A percentile compares a stretch with the other conserved stretches of the same genome.
Evolutionary conservation across 2,329 filamentous ascomycete species (phyloP).

Genomic region (Zymoseptoria pseudotritici): DNA sequence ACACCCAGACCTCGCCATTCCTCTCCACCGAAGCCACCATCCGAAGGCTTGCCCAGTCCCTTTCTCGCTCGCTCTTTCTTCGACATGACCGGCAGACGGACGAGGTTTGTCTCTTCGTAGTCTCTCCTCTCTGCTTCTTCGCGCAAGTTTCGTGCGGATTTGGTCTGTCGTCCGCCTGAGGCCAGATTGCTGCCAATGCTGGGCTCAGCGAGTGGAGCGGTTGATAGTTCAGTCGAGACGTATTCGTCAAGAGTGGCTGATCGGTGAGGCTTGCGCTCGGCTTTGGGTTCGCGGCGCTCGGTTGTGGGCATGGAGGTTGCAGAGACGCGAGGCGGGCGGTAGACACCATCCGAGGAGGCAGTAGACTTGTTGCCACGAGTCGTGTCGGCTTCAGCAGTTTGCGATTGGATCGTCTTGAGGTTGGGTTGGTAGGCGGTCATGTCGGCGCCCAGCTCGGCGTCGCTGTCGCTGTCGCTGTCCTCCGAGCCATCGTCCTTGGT

Average conservation of each 20-base stretch:
- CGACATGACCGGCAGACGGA: slow-evolving; percentile 73
- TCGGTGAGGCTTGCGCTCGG: slow-evolving; percentile 57
- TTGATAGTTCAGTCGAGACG: slow-evolving; percentile 73
- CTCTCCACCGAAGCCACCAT: slow-evolving; percentile 74
- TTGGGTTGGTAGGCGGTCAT: slow-evolving; percentile 59
- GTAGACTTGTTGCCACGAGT: slow-evolving; percentile 29
- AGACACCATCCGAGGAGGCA: slow-evolving; percentile 56
- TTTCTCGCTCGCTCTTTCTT: slow-evolving; percentile 75
- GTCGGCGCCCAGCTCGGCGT: slow-evolving; percentile 40
- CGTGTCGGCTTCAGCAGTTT: slow-evolving; percentile 22
- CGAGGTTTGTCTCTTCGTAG: slow-evolving; percentile 91
- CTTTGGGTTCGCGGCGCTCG: slow-evolving; percentile 52
- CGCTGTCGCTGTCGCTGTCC: slow-evolving; percentile 35
- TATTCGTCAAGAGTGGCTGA: slow-evolving; percentile 90
- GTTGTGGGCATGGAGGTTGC: slow-evolving; percentile 63
- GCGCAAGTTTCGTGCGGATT: slow-evolving; percentile 67
- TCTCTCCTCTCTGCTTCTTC: slow-evolving; percentile 70
- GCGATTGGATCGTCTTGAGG: slow-evolving; percentile 40
- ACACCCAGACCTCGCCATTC: slow-evolving; percentile 84
- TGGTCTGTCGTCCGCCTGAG: slow-evolving; percentile 68
- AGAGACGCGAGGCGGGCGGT: slow-evolving; percentile 80
- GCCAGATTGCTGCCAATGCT: slow-evolving; percentile 84
- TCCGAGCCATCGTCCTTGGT: slow-evolving; percentile 20
- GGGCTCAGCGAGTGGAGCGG: slow-evolving; percentile 73
- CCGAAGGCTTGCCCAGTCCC: slow-evolving; percentile 36